Evolutionary conservation across 176 grass and related monocot species (phyloP), one percentile per base, ranked within the genome.

Genomic region (Avena insularis): DNA sequence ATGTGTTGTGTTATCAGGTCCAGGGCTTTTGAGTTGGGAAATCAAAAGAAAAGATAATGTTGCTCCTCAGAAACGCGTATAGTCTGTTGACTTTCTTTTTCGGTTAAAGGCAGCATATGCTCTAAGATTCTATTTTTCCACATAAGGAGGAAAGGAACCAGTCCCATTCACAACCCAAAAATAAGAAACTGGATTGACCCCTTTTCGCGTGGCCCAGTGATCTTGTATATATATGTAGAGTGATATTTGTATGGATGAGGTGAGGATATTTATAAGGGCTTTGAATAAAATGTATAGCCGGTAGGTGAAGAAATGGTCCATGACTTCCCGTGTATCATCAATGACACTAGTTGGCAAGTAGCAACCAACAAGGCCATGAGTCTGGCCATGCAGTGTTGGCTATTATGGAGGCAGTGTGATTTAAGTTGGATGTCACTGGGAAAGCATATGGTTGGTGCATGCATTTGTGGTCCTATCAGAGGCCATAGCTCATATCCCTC

Each of bases 261-360:
- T 51, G 25, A 58, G 69, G 47, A 49, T 69, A 48, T 69, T 67
- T 66, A 43, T 81, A 3, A 56, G 43, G 16, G 47, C 38, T 8
- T 74, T 76, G 70, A 58, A 86, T 49, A n/a, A 75, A 51, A 7
- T 78, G 9, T 88, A 83, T 48, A 80, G 13, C 38, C 40, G 10
- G 21, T 80, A 75, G 23, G 48, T 67, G 48, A 89, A 33, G 17
- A 85, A 81, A 81, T 64, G 69, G 60, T 77, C 54, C 66, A 64
- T 84, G 48, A 35, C 35, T 48, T 67, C 15, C 20, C 40, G 33
- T 2, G 17, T 54, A 31, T 66, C 54, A 82, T 82, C 45, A 59
- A 70, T 51, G 51, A 43, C 16, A 69, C 71, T 70, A 86, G 71
- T 62, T 86, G 83, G 79, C 7, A 43, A 82, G 51, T 82, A 79